phyloP scores from a whole-genome alignment of 1,139 yeast genomes.

The Yamadazyma spencermartinsiae region DNA sequence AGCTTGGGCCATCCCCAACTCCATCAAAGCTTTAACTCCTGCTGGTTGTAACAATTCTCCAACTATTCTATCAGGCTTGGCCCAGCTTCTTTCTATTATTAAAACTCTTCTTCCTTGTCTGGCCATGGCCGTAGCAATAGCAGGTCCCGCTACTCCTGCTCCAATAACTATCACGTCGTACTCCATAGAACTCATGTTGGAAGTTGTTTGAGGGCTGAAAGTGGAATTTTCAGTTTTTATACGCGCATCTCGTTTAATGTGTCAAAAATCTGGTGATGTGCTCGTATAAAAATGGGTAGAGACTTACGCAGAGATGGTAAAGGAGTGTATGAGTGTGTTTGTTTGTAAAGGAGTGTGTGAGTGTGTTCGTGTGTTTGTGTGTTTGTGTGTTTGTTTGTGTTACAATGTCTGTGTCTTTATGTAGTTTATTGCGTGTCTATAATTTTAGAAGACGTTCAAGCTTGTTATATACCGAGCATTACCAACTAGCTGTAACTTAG shows the following conservation, averaged over 20 bases:
- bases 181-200: constrained; percentile 3
- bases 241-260: no score
- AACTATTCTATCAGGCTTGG: constrained; percentile 91
- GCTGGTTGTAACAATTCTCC: constrained; percentile 98
- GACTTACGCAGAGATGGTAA: no score
- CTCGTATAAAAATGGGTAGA: constrained; percentile 7
- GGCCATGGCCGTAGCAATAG: constrained; percentile 86
- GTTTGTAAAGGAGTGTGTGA: no score
- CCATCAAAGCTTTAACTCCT: constrained; percentile 77
- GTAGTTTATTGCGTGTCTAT: no score
- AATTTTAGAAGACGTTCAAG: no score
- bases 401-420: no score
- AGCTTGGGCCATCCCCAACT: constrained; percentile 79
- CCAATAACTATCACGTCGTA: constrained; percentile 78
- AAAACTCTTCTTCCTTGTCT: constrained; percentile 81
- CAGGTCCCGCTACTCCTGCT: constrained; percentile 96
- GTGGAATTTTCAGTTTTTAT: no score
- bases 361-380: no score
- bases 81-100: constrained; percentile 84
- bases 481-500: no score
- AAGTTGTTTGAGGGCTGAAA: background rate
- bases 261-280: constrained; percentile 10
- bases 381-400: no score
- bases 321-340: background rate
- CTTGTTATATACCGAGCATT: background rate